These are phyloP conservation scores for Ganoderma sinense DNA, from an alignment of 1,284 basidiomycete species.

Conservation along the genomic window DNA sequence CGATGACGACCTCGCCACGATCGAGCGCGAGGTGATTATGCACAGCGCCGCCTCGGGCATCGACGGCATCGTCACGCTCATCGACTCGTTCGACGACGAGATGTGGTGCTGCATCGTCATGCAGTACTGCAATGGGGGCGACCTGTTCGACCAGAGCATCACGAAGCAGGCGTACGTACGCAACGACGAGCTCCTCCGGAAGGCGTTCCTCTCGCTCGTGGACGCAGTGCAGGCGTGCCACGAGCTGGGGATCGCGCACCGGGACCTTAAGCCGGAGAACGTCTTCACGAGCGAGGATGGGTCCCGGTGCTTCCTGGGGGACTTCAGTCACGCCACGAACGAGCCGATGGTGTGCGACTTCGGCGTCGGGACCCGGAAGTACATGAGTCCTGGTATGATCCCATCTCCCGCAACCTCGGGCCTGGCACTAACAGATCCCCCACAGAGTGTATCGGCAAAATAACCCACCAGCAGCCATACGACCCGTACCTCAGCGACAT, in stretches of 20 bases:
- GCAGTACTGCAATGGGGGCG: slow-evolving; percentile 69
- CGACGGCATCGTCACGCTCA: slow-evolving; percentile 64
- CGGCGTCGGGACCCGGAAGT: slow-evolving; percentile 59
- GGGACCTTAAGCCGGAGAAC: slow-evolving; percentile 81
- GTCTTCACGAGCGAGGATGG: slow-evolving; percentile 63
- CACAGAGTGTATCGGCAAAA: background rate
- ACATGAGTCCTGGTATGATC: slow-evolving; percentile 62
- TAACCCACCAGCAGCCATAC: background rate
- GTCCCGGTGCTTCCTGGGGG: slow-evolving; percentile 59
- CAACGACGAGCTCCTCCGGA: slow-evolving; percentile 56
- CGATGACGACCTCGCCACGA: background rate
- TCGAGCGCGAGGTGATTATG: slow-evolving; percentile 41
- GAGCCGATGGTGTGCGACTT: slow-evolving; percentile 56
- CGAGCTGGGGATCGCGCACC: slow-evolving; percentile 65
- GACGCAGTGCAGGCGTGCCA: slow-evolving; percentile 73
- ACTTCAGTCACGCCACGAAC: slow-evolving; percentile 75
- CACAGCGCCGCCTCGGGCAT: slow-evolving; percentile 65
- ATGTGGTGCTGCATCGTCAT: slow-evolving; percentile 66
- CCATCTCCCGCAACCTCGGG: background rate
- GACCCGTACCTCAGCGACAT: slow-evolving; percentile 75
- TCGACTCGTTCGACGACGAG: slow-evolving; percentile 64
- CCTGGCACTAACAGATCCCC: background rate
- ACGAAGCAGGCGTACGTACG: slow-evolving; percentile 54
- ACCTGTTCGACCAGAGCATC: slow-evolving; percentile 70
- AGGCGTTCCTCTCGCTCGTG: slow-evolving; percentile 66